Conservation (phyloP, 176 grass and related monocot species). For the Eleusine coracana region DNA sequence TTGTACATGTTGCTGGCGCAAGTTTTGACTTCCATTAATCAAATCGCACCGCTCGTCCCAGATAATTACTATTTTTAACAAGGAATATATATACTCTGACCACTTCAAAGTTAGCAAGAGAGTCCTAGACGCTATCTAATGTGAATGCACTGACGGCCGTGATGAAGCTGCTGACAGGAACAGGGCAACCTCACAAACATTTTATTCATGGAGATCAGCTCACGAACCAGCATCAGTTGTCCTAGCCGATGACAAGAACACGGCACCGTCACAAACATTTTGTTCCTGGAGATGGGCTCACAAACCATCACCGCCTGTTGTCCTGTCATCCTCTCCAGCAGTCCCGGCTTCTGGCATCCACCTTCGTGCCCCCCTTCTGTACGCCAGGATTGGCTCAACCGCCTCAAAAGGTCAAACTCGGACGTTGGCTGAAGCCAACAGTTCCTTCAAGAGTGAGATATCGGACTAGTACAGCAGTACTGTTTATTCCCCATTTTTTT, state of each 20-base stretch:
- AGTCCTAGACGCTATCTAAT: not conserved
- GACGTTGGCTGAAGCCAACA: slow-evolving; percentile 16
- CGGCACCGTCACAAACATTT: not conserved
- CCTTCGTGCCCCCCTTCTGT: not conserved
- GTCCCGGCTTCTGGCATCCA: not conserved
- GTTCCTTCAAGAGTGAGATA: slow-evolving; percentile 19
- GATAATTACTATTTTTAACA: not conserved
- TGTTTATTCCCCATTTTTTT: not conserved
- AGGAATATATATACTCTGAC: not conserved
- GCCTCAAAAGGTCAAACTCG: slow-evolving; percentile 5
- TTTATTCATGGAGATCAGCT: not conserved
- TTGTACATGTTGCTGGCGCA: not conserved
- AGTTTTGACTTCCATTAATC: slow-evolving; percentile 16
- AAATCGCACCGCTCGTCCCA: slow-evolving; percentile 8
- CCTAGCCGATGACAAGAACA: not conserved
- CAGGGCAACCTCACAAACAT: not conserved
- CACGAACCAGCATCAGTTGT: not conserved
- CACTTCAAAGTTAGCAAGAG: not conserved
- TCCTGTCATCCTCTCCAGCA: not conserved
- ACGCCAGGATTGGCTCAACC: too few relatives aligned
- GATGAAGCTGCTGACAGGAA: not conserved
- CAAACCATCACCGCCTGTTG: not conserved
- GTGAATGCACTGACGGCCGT: slow-evolving; percentile 16
- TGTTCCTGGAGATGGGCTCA: not conserved
- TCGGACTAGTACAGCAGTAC: not conserved